Evolutionary conservation across 192 early-diverging fungal species (phyloP).

Genomic region (Coemansia sp.): DNA sequence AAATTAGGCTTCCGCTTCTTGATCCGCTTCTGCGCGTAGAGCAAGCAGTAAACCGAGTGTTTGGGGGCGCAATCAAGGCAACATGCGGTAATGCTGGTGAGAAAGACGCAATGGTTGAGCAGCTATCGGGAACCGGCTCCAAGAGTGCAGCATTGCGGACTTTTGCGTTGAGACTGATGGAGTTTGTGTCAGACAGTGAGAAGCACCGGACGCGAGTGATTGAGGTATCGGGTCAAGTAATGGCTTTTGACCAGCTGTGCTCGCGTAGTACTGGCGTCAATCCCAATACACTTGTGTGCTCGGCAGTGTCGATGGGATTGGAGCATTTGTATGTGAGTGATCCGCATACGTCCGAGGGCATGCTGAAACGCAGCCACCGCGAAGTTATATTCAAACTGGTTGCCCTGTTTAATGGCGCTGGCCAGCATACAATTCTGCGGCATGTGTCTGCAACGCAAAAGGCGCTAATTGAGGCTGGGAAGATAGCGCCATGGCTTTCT

Average conservation of each 20-base stretch:
- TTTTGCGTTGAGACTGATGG: constrained; percentile 15
- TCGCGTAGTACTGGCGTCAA: constrained; percentile 15
- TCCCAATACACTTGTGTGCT: constrained; percentile 18
- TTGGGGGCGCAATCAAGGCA: constrained; percentile 13
- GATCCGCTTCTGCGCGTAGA: constrained; percentile 31
- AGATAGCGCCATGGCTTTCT: constrained; percentile 29
- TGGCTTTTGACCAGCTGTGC: constrained; percentile 22
- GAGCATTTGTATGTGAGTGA: constrained; percentile 17
- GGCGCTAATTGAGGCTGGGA: constrained; percentile 18
- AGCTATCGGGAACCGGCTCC: background rate
- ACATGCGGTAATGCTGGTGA: background rate
- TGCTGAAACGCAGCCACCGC: constrained; percentile 16
- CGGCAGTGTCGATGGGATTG: constrained; percentile 20
- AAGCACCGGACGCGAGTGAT: constrained; percentile 6
- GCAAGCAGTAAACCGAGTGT: constrained; percentile 22
- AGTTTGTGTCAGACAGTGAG: background rate
- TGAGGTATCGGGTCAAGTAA: constrained; percentile 7
- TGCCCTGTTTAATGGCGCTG: constrained; percentile 15
- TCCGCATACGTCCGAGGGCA: background rate
- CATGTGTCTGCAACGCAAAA: constrained; percentile 5
- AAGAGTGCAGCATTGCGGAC: background rate
- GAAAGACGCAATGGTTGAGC: background rate
- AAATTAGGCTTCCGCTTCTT: constrained; percentile 2
- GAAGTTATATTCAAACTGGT: constrained; percentile 20
- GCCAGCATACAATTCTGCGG: constrained; percentile 9